Base-by-base conservation (phyloP, 2,329 filamentous ascomycete species). In the Botrytis fragariae region DNA sequence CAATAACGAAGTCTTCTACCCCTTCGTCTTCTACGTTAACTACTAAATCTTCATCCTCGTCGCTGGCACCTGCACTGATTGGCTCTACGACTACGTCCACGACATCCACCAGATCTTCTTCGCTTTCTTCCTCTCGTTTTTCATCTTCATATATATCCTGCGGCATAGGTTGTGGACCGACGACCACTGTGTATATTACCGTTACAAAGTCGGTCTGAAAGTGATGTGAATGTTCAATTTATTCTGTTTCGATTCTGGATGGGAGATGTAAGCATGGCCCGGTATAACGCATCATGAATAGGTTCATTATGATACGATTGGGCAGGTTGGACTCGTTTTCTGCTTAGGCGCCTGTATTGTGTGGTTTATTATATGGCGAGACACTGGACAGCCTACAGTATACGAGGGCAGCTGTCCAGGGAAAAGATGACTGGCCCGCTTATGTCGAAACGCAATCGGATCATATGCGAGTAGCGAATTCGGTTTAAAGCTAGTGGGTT, bases 101-200 rank as follows among this genome's bases (percentile, higher is more conserved):
- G 18, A 51, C 63, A 51, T 37, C 64, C n/a, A 54, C 25, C 25
- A 54, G 37, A 16, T 29, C 45, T 54, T 37, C 45, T 29, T 42
- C 45, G 5, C n/a, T 39, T 51, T 68, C 48, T 42, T 57, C 64
- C 25, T 32, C 10, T 42, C 25, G 14, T 7, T 16, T 9, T 8
- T 25, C 65, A 57, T 68, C 65, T 42, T 42, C 65, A 18, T 48
- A 12, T 16, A 8, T 48, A 42, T 57, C 65, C 35, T 68, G 65
- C 10, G 65, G 35, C 18, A 6, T 51, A 25, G 45, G 48, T 22
- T 68, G 65, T 6, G 65, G 48, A 57, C 35, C 65, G 35, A 57
- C 65, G 35, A 68, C 65, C 16, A 57, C 35, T 68, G 65, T 68
- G 10, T 68, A 68, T 68, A 68, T 68, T 57, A 68, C 65, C 14